These are phyloP conservation scores for Dothiorella sarmentorum DNA, from an alignment of 2,329 filamentous ascomycete genomes.

Conservation along the genomic window DNA sequence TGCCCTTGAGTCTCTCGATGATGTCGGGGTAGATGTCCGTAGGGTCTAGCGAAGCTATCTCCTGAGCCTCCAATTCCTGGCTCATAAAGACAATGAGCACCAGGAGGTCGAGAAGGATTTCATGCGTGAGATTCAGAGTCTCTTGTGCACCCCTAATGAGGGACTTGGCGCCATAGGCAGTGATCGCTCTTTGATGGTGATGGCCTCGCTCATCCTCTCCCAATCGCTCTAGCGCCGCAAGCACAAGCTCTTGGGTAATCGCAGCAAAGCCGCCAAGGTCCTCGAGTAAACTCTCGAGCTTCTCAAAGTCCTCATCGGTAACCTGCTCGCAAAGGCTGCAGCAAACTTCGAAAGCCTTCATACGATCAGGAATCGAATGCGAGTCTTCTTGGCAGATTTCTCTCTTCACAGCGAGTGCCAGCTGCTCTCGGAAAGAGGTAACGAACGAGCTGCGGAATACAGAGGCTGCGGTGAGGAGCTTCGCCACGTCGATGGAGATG, in stretches of 20 bases:
- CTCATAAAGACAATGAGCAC: constrained; percentile 84
- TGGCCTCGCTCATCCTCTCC: constrained; percentile 36
- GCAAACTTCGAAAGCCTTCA: constrained; percentile 74
- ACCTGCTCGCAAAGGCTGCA: constrained; percentile 76
- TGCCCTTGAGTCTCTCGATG: constrained; percentile 39
- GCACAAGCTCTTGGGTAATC: constrained; percentile 50
- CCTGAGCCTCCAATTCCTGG: constrained; percentile 71
- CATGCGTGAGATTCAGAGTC: constrained; percentile 67
- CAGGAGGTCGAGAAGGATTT: constrained; percentile 76
- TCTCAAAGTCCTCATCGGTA: constrained; percentile 73
- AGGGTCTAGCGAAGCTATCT: constrained; percentile 64
- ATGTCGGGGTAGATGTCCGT: constrained; percentile 64
- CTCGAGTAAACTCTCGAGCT: constrained; percentile 67
- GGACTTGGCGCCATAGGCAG: constrained; percentile 72
- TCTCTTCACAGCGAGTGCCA: constrained; percentile 62
- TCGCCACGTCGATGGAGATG: constrained; percentile 53
- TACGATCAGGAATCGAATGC: constrained; percentile 57
- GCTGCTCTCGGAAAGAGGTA: constrained; percentile 64
- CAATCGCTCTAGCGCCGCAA: constrained; percentile 49
- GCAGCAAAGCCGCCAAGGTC: constrained; percentile 56
- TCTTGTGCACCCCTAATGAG: constrained; percentile 77
- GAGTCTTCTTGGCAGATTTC: constrained; percentile 74
- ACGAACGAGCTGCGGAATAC: constrained; percentile 69
- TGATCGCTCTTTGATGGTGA: constrained; percentile 51
- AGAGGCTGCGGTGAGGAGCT: constrained; percentile 66